These are phyloP conservation scores for Nannizziopsis arthrosporioides DNA, from an alignment of 2,329 filamentous ascomycete genomes.

Conservation along the genomic window DNA sequence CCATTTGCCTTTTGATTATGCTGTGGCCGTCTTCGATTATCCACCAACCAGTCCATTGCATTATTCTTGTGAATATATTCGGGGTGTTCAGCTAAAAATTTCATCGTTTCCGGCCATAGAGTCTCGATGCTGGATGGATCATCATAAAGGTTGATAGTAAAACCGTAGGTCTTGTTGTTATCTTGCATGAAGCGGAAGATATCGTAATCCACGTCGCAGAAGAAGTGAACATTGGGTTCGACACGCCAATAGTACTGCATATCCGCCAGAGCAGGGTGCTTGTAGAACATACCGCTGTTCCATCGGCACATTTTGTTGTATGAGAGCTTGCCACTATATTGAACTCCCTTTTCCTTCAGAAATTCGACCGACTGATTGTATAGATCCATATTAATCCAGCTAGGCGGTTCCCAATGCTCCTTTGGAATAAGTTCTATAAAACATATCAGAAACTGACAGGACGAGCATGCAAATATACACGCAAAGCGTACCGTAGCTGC, in stretches of 20 bases:
- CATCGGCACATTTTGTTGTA: constrained; percentile 99
- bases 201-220: constrained; percentile 97
- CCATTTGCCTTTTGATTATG: constrained; percentile 74
- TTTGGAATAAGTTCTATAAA: constrained; percentile 69
- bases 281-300: constrained; percentile 98
- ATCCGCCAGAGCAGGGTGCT: constrained; percentile 74
- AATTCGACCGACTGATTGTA: constrained; percentile 75
- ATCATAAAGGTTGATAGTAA: constrained; percentile 96
- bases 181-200: constrained; percentile 97
- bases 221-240: constrained; percentile 97
- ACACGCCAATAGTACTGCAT: constrained; percentile 96
- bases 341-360: constrained; percentile 71
- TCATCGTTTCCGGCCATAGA: constrained; percentile 89
- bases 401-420: constrained; percentile 85
- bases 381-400: constrained; percentile 82
- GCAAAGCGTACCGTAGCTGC: constrained; percentile 56
- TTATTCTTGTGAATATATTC: constrained; percentile 73
- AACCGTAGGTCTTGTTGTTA: constrained; percentile 97
- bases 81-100: constrained; percentile 77
- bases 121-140: constrained; percentile 72
- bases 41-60: constrained; percentile 76
- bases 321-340: constrained; percentile 77
- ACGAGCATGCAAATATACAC: not conserved
- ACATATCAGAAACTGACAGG: constrained; percentile 19
- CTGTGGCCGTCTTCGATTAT: constrained; percentile 61